Base-by-base conservation (phyloP, 176 grass and related monocot genomes). In the Coix lacrymajobi region DNA sequence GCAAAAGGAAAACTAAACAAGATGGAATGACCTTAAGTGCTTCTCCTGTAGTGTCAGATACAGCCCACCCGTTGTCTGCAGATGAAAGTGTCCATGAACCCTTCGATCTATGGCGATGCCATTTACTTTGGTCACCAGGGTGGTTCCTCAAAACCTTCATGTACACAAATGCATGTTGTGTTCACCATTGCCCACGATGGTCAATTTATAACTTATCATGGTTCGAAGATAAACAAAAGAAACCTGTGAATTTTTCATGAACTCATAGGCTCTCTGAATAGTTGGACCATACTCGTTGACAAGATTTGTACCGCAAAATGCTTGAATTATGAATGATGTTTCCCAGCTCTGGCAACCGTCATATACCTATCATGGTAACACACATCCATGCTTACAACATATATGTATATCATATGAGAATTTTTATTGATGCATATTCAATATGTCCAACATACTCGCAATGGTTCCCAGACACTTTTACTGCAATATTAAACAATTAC, bases 301-400 rank as follows among this genome's bases (percentile, higher is more conserved):
- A 9, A 97, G 81, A 73, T 83, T 79, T 40, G 78, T 97, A 15
- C 91, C 77, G 0, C 79, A 87, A 76, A 90, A 84, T 61, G 94
- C 89, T 91, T 94, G 91, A 92, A 94, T 65, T 67, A 92, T 97
- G 32, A 97, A 91, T 57, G 91, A 85, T 40, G 94, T 97, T 64
- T 97, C 94, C 94, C 89, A 97, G 26, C 81, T 81, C n/a, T 97
- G 91, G 71, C 85, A 89, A 16, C 94, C 94, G 86, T 97, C 88
- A 72, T 97, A 97, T 16, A 92, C 94, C 88, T 94, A 84, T 62
- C 45, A 51, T 60, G 79, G 36, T 61, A 51, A 49, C n/a, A n/a
- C n/a, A n/a, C n/a, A n/a, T n/a, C n/a, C n/a, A n/a, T n/a, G n/a
- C n/a, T n/a, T n/a, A n/a, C n/a, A n/a, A n/a, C n/a, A n/a, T n/a